Percentiles rank a stretch among this genome's conserved stretches.
Conservation (phyloP, 2,329 filamentous ascomycete genomes). For the Ceratocystis huliohia region DNA sequence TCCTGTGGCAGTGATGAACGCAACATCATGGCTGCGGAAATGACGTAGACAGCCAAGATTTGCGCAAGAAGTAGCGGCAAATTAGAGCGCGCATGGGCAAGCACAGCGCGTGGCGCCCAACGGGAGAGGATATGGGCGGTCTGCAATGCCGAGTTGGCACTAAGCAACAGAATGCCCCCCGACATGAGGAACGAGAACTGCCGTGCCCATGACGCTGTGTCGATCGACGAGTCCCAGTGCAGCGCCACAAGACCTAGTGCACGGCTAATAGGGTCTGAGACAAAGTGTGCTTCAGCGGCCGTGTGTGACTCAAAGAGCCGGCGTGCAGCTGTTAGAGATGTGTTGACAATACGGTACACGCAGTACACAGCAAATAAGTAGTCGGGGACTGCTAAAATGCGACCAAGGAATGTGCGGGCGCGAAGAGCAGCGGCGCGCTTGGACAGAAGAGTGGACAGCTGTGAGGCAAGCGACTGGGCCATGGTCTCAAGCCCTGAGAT, state of each 20-base stretch:
- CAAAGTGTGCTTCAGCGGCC: slow-evolving; percentile 23
- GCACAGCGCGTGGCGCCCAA: slow-evolving; percentile 58
- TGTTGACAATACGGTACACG: slow-evolving; percentile 67
- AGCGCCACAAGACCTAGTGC: slow-evolving; percentile 66
- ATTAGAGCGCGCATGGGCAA: slow-evolving; percentile 63
- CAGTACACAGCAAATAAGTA: slow-evolving; percentile 71
- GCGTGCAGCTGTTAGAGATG: slow-evolving; percentile 52
- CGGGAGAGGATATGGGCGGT: slow-evolving; percentile 71
- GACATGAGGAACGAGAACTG: slow-evolving; percentile 75
- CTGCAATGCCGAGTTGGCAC: slow-evolving; percentile 71
- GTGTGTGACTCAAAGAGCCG: slow-evolving; percentile 36
- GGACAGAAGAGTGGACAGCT: slow-evolving; percentile 47
- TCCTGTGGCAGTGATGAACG: slow-evolving; percentile 52
- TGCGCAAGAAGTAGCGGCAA: slow-evolving; percentile 68
- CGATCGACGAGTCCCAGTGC: slow-evolving; percentile 71
- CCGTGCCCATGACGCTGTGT: slow-evolving; percentile 75
- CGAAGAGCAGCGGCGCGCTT: slow-evolving; percentile 52
- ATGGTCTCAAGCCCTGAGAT: slow-evolving; percentile 70
- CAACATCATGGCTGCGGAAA: slow-evolving; percentile 63
- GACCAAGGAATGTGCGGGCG: slow-evolving; percentile 54
- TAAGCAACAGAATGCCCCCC: slow-evolving; percentile 69
- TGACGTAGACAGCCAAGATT: slow-evolving; percentile 73
- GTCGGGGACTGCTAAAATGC: slow-evolving; percentile 47
- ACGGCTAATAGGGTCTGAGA: slow-evolving; percentile 65
- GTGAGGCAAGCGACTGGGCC: slow-evolving; percentile 56